Percentiles rank a stretch among this genome's conserved stretches.
These are phyloP conservation scores for Xerocomellus intermedius DNA, from an alignment of 768 basidiomycete species.

Conservation along the genomic window DNA sequence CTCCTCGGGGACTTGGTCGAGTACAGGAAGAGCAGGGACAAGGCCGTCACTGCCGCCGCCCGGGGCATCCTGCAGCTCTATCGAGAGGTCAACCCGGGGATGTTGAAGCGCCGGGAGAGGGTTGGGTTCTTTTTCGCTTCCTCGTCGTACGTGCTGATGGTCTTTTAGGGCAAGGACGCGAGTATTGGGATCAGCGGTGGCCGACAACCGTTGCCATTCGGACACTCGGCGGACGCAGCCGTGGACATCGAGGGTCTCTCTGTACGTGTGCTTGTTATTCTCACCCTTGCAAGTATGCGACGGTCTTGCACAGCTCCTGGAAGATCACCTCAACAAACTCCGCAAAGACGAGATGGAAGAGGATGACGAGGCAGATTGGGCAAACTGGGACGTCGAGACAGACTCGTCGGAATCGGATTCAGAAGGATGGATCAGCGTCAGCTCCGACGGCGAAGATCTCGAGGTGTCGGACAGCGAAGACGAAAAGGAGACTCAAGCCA, in stretches of 20 bases:
- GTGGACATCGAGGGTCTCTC: conserved; percentile 88
- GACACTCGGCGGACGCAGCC: conserved; percentile 70
- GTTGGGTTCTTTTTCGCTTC: conserved; percentile 39
- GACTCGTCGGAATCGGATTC: conserved; percentile 60
- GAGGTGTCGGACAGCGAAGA: conserved; percentile 89
- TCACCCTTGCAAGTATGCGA: neutral
- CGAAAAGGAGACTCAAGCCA: conserved; percentile 38
- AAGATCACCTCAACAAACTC: conserved; percentile 77
- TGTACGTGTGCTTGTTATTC: conserved; percentile 43
- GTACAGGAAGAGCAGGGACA: conserved; percentile 94
- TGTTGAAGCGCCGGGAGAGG: conserved; percentile 86
- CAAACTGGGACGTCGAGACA: conserved; percentile 86
- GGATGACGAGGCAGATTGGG: conserved; percentile 73
- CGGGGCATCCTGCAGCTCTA: conserved; percentile 86
- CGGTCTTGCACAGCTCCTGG: conserved; percentile 60
- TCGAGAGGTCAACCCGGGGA: conserved; percentile 92
- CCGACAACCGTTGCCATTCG: conserved; percentile 73
- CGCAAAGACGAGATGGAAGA: conserved; percentile 66
- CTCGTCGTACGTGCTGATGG: neutral
- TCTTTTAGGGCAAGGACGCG: conserved; percentile 80
- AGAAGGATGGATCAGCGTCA: conserved; percentile 78
- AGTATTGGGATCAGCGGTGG: conserved; percentile 70
- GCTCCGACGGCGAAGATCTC: conserved; percentile 63
- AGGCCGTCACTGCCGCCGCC: conserved; percentile 86
- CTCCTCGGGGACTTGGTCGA: conserved; percentile 89